phyloP scores from a whole-genome alignment of 768 basidiomycete genomes.

The Tulasnella sp. region DNA sequence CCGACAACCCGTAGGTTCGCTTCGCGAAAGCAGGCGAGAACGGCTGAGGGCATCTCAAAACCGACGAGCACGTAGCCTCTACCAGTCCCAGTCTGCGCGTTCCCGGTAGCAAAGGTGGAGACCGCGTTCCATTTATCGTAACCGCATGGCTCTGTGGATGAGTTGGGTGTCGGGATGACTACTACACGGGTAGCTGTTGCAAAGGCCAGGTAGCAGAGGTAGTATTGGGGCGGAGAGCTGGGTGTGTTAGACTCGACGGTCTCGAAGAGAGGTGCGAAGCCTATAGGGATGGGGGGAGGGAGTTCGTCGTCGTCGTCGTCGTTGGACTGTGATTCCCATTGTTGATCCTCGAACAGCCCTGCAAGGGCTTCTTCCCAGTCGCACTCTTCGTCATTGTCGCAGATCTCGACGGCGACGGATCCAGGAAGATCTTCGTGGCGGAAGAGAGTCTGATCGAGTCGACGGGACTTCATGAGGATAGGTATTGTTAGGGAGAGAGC shows the following conservation, averaged over 20 bases:
- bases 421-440: neutral
- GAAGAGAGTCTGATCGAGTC: neutral
- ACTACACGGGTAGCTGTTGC: constrained; percentile 1
- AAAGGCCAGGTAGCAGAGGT: constrained; percentile 24
- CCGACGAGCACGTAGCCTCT: constrained; percentile 42
- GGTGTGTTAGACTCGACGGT: constrained; percentile 1
- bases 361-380: constrained; percentile 14
- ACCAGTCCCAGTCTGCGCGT: neutral
- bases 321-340: neutral
- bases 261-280: constrained; percentile 15
- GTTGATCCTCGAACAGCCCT: constrained; percentile 1
- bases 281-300: constrained; percentile 25
- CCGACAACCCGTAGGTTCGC: constrained; percentile 44
- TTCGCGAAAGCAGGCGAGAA: constrained; percentile 44
- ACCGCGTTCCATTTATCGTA: constrained; percentile 20
- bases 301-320: constrained; percentile 15
- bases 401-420: neutral
- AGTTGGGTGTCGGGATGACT: constrained; percentile 28
- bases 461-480: neutral
- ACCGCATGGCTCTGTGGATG: neutral
- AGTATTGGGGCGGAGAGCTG: constrained; percentile 1
- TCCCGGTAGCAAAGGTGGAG: neutral
- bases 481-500: neutral
- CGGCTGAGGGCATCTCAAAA: constrained; percentile 48
- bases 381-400: neutral